Evolutionary conservation across 768 basidiomycete genomes (phyloP), one percentile per base, ranked within the genome.

Genomic region (Phylloporus sp.): DNA sequence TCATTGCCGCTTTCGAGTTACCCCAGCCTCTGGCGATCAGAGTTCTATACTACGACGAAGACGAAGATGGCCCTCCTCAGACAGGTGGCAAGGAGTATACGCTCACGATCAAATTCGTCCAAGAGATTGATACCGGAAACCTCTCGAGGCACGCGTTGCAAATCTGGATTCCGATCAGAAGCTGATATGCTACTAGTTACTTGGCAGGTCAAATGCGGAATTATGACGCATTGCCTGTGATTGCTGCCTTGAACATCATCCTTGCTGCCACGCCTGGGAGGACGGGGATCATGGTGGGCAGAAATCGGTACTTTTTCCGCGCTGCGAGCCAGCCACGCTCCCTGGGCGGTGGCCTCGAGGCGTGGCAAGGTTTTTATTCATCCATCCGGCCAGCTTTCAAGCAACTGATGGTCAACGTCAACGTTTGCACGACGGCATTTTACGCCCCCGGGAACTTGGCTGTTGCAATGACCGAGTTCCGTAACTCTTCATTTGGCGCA

Each of bases 381-480:
- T 76, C 72, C 26, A 64, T 75, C 38, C 70, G 72, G 20, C 73
- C 71, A 12, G 65, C 67, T 39, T 66, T 68, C 58, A 76, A 68
- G 68, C 76, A 64, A 52, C 62, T 77, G 68, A 85, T 67, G 79
- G 80, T 73, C 52, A 79, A 72, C 69, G 85, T 69, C 62, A 82
- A 68, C 50, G 75, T 71, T 68, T 87, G 70, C 56, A 80, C 76
- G 27, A 74, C 76, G 5, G 76, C 76, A 12, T 80, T 78, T 56
- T 73, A 76, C 55, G 63, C 52, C 5, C 66, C 65, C 23, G 73
- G 75, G 2, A 78, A 77, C 27, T 60, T 81, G 6, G 77, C 76
- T 15, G 60, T 58, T 7, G 68, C 73, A 3, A 71, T 82, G 70
- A 46, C 70, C 13, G 63, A 63, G 10, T 80, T 80, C 59, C 56